A percentile compares a stretch with the other conserved stretches of the same genome.
Evolutionary conservation across 2,329 filamentous ascomycete species (phyloP).

Genomic region (Fusarium anguioides): DNA sequence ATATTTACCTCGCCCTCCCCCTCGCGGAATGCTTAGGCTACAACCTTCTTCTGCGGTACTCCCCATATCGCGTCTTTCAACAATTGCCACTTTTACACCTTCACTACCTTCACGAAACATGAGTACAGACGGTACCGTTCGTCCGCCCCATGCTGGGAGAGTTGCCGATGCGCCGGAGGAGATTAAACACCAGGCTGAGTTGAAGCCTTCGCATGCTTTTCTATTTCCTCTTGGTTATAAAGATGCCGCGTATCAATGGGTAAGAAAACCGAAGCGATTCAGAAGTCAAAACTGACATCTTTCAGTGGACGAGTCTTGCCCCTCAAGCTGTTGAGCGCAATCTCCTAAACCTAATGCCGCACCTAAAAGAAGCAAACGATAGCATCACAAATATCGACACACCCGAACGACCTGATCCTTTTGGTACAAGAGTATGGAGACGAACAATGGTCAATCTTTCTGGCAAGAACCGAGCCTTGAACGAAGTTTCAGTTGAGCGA

Average conservation of each 20-base stretch:
- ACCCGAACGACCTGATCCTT: slow-evolving; percentile 73
- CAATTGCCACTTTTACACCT: slow-evolving; percentile 46
- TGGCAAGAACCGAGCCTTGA: slow-evolving; percentile 87
- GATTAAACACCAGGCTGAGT: slow-evolving; percentile 45
- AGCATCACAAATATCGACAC: slow-evolving; percentile 62
- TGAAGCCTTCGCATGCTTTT: slow-evolving; percentile 54
- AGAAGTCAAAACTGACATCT: not conserved
- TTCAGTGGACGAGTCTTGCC: slow-evolving; percentile 85
- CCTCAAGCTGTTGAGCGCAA: slow-evolving; percentile 87
- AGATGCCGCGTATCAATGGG: slow-evolving; percentile 92
- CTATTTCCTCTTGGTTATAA: slow-evolving; percentile 89
- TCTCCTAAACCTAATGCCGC: slow-evolving; percentile 87
- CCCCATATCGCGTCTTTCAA: slow-evolving; percentile 55
- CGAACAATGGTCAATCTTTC: slow-evolving; percentile 85
- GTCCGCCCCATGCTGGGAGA: slow-evolving; percentile 34
- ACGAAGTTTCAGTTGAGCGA: slow-evolving; percentile 92
- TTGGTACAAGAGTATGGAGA: slow-evolving; percentile 86
- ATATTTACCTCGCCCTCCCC: slow-evolving; percentile 38
- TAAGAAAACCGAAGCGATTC: slow-evolving; percentile 54
- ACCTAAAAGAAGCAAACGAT: slow-evolving; percentile 80
- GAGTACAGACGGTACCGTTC: slow-evolving; percentile 48
- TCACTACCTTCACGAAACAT: slow-evolving; percentile 46
- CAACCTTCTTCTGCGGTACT: slow-evolving; percentile 54
- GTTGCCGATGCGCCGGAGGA: slow-evolving; percentile 39
- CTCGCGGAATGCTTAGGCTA: slow-evolving; percentile 58